These are phyloP conservation scores for Panicum virgatum DNA, from an alignment of 202 grass and related monocot genomes.

Conservation along the genomic window DNA sequence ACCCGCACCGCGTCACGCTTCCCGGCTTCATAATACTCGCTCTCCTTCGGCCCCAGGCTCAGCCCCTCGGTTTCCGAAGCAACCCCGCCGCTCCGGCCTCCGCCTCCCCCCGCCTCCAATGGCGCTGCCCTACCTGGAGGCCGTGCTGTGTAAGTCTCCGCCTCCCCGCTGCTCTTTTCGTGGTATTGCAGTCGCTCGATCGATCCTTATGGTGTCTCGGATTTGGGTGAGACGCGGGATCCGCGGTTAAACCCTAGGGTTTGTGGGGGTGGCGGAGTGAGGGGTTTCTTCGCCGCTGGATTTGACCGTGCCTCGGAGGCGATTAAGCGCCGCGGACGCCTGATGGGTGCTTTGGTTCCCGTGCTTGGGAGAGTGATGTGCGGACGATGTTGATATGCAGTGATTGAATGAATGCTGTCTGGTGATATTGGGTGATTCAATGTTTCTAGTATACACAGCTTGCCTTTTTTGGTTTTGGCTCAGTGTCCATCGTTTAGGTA, in stretches of 20 bases:
- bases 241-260: slow-evolving; percentile 49
- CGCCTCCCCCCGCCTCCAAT: slow-evolving; percentile 39
- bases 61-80: neutral
- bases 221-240: slow-evolving; percentile 25
- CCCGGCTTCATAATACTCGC: neutral
- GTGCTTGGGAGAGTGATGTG: neutral
- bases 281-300: slow-evolving; percentile 12
- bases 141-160: slow-evolving; percentile 67
- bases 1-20: slow-evolving; percentile 22
- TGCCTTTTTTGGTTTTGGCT: neutral
- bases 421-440: neutral
- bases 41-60: neutral
- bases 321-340: neutral
- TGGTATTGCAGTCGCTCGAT: neutral
- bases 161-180: neutral
- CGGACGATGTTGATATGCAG: neutral
- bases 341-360: neutral
- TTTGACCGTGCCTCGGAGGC: neutral
- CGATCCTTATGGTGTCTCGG: slow-evolving; percentile 6
- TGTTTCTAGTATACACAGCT: neutral
- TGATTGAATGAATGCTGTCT: neutral
- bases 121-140: slow-evolving; percentile 84
- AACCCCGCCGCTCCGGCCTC: neutral
- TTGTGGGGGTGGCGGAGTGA: neutral
- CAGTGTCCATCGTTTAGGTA: neutral